A percentile compares a stretch with the other conserved stretches of the same genome.
These are phyloP conservation scores for Collybia nuda DNA, from an alignment of 768 basidiomycete genomes.

Conservation along the genomic window DNA sequence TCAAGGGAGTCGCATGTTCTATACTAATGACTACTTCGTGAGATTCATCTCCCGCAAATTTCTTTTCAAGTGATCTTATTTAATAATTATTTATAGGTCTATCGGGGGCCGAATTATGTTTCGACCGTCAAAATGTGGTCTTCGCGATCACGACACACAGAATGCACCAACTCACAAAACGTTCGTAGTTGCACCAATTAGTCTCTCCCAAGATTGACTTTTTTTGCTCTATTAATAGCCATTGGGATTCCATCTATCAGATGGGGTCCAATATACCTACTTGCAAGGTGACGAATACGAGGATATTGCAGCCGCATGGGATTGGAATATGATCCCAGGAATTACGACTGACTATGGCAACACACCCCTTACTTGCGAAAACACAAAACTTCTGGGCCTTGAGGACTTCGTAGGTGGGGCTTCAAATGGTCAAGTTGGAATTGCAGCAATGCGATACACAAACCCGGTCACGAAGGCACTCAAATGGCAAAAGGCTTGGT, in stretches of 20 bases:
- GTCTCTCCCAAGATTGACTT: too few species aligned
- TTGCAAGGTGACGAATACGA: conserved; percentile 69
- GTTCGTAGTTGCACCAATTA: too few species aligned
- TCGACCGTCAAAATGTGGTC: conserved; percentile 67
- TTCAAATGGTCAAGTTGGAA: conserved; percentile 55
- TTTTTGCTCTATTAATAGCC: conserved; percentile 44
- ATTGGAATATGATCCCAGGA: conserved; percentile 78
- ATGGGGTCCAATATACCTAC: conserved; percentile 67
- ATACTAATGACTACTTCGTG: conserved; percentile 22
- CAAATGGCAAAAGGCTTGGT: conserved; percentile 71
- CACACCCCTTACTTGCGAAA: conserved; percentile 51
- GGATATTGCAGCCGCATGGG: conserved; percentile 72
- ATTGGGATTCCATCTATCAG: conserved; percentile 68
- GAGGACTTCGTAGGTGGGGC: conserved; percentile 70
- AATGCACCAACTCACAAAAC: conserved; percentile 66
- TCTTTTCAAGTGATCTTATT: not conserved
- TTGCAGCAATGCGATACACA: conserved; percentile 67
- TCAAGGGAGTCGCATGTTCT: conserved; percentile 23
- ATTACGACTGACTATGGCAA: conserved; percentile 64
- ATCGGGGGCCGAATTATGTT: conserved; percentile 42
- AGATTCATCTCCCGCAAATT: not conserved
- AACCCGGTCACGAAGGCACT: conserved; percentile 61
- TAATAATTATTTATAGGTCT: conserved; percentile 10
- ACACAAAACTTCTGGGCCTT: conserved; percentile 42
- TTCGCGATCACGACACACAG: conserved; percentile 56